These are phyloP conservation scores for Podospora anserina DNA, from an alignment of 495 filamentous ascomycete species.

Conservation along the genomic window DNA sequence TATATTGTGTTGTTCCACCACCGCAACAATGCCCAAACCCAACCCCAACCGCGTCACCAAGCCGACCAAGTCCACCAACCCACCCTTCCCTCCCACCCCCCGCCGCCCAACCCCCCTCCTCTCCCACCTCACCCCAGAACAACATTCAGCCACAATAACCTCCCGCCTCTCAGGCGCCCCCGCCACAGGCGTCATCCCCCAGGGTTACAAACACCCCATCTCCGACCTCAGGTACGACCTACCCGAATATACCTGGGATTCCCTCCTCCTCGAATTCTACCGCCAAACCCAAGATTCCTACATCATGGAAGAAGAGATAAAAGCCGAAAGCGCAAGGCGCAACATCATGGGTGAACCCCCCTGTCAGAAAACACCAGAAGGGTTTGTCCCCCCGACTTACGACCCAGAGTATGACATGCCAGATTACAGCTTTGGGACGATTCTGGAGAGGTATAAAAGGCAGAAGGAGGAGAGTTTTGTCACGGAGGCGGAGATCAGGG, in stretches of 20 bases:
- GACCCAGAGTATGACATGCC: neutral
- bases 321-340: neutral
- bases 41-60: no score
- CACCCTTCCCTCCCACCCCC: no score
- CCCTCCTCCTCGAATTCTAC: neutral
- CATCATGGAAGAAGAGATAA: neutral
- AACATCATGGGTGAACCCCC: neutral
- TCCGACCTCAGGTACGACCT: neutral
- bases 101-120: neutral
- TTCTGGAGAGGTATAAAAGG: neutral
- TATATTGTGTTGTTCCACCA: no score
- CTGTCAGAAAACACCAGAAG: neutral
- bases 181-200: neutral
- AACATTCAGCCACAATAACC: neutral
- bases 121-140: neutral
- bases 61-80: no score
- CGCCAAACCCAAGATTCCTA: neutral
- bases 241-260: neutral
- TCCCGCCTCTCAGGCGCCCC: neutral
- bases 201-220: neutral
- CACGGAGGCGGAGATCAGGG: neutral
- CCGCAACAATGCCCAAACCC: no score
- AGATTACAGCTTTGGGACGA: neutral
- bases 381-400: neutral
- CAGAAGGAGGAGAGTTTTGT: neutral